Conservation (phyloP, 2,329 filamentous ascomycete species). For the Pyrenophora graminea region DNA sequence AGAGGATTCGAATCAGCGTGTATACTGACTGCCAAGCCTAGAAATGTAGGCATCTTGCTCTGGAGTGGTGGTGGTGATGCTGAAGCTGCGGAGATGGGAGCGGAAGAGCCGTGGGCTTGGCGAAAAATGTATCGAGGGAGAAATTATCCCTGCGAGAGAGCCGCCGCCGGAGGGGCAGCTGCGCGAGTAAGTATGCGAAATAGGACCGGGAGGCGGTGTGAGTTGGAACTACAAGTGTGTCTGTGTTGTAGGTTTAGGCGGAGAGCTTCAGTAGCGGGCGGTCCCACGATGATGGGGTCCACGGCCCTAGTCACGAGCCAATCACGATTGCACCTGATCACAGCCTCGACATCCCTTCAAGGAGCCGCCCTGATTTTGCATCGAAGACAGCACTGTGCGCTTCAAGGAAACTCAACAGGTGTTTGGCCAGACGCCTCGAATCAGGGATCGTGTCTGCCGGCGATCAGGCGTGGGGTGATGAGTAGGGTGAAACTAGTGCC, state of each 20-base stretch:
- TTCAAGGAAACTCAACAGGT: not conserved
- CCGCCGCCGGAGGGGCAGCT: constrained; percentile 11
- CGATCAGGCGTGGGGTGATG: constrained; percentile 16
- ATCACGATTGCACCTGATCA: constrained; percentile 13
- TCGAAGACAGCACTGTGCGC: not conserved
- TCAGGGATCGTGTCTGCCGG: constrained; percentile 11
- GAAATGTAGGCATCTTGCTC: constrained; percentile 81
- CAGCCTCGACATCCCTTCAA: not conserved
- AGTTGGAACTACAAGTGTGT: constrained; percentile 19
- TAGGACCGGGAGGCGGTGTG: constrained; percentile 15
- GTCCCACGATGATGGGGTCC: constrained; percentile 12
- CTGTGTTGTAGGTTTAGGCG: constrained; percentile 19
- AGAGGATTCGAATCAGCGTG: constrained; percentile 81
- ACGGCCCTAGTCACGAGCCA: constrained; percentile 10
- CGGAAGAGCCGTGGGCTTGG: constrained; percentile 24
- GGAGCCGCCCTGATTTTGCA: not conserved
- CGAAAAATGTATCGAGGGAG: constrained; percentile 13
- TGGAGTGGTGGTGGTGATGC: constrained; percentile 9
- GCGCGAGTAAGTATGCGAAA: constrained; percentile 18
- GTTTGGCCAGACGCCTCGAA: not conserved
- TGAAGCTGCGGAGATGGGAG: constrained; percentile 16
- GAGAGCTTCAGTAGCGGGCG: constrained; percentile 15
- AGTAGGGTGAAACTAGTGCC: constrained; percentile 5
- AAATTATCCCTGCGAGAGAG: constrained; percentile 15
- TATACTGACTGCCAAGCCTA: constrained; percentile 97